Conservation (phyloP, 2,329 filamentous ascomycete genomes). For the Myotisia sp. region DNA sequence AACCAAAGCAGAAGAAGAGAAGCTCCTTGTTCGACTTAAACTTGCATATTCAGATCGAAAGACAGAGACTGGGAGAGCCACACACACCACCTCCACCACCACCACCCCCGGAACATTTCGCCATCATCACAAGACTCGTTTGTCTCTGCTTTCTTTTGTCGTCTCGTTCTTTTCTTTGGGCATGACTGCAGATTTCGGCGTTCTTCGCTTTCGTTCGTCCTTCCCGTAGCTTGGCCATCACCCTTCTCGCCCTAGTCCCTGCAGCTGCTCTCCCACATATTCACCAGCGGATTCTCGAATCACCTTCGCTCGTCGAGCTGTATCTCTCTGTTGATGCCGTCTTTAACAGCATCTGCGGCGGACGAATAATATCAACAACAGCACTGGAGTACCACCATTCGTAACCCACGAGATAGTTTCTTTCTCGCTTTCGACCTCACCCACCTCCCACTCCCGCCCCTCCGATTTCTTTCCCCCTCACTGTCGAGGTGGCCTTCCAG, state of each 20-base stretch:
- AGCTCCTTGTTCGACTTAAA: too few species aligned
- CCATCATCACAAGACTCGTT: conserved; percentile 1
- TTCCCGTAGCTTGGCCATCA: conserved; percentile 2
- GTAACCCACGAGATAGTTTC: not conserved
- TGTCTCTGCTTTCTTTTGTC: not conserved
- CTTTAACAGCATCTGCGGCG: not conserved
- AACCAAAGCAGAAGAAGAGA: not conserved
- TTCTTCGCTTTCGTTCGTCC: not conserved
- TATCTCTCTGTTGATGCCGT: not conserved
- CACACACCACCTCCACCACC: not conserved
- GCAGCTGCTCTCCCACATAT: not conserved
- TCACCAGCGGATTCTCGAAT: not conserved
- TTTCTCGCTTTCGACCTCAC: not conserved
- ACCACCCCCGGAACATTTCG: not conserved
- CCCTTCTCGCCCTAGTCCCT: not conserved
- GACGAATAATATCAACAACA: too few species aligned
- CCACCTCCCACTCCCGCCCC: not conserved
- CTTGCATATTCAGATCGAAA: too few species aligned
- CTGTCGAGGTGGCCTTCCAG: conserved; percentile 1
- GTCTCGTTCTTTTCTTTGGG: not conserved
- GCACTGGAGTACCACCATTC: not conserved
- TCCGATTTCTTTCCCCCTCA: not conserved
- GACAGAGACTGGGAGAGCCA: too few species aligned
- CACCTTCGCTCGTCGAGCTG: not conserved
- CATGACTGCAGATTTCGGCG: conserved; percentile 1